These are phyloP conservation scores for Monosporascus sp. DNA, from an alignment of 2,329 filamentous ascomycete genomes.

Conservation along the genomic window DNA sequence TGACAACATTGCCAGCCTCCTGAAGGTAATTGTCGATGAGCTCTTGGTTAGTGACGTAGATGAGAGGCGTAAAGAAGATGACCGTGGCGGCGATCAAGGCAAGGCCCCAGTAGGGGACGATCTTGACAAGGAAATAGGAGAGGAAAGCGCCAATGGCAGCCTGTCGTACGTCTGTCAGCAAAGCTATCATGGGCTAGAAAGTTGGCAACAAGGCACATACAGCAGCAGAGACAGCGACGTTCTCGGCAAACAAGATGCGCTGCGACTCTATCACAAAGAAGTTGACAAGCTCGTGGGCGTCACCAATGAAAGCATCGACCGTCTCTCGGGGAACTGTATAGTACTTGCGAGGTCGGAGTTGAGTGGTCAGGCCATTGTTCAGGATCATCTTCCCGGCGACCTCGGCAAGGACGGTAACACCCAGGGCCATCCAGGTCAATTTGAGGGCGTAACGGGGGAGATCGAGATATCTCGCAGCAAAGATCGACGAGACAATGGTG, in stretches of 20 bases:
- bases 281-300: conserved; percentile 64
- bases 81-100: conserved; percentile 54
- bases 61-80: conserved; percentile 56
- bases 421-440: conserved; percentile 58
- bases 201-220: conserved; percentile 38
- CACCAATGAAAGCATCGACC: conserved; percentile 55
- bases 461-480: conserved; percentile 61
- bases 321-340: conserved; percentile 61
- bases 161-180: conserved; percentile 29
- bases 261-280: conserved; percentile 68
- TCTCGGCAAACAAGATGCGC: conserved; percentile 64
- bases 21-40: conserved; percentile 60
- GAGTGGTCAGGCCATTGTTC: conserved; percentile 57
- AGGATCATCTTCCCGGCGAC: conserved; percentile 55
- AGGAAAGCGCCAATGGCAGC: conserved; percentile 56
- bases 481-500: conserved; percentile 53
- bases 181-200: conserved; percentile 3
- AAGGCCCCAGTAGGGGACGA: conserved; percentile 66
- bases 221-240: conserved; percentile 52
- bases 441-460: conserved; percentile 61
- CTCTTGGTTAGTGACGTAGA: conserved; percentile 65
- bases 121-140: conserved; percentile 64
- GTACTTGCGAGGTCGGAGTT: conserved; percentile 62
- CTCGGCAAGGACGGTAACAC: conserved; percentile 56
- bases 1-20: conserved; percentile 52